Conservation (phyloP, 768 basidiomycete species). For the Panaeolus cyanescens region DNA sequence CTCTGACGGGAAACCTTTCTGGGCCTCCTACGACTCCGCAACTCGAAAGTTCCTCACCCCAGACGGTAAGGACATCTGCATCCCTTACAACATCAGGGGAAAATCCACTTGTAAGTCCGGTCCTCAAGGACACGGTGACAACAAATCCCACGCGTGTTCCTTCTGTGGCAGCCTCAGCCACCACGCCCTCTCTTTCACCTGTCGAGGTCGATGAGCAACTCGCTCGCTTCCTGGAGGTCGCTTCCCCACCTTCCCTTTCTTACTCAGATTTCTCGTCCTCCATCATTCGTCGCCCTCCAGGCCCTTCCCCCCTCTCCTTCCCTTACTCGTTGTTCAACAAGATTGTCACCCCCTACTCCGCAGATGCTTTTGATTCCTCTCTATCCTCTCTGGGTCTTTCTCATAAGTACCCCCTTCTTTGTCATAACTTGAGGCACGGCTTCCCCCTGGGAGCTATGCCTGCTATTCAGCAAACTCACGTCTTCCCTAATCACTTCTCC, state of each 20-base stretch:
- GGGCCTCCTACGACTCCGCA: constrained; percentile 6
- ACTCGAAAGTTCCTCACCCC: constrained; percentile 8
- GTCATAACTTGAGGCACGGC: constrained; percentile 21
- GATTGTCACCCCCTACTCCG: constrained; percentile 31
- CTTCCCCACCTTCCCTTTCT: constrained; percentile 8
- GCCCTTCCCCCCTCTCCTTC: neutral
- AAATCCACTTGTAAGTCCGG: neutral
- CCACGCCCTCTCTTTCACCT: constrained; percentile 25
- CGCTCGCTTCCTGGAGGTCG: neutral
- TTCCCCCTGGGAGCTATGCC: constrained; percentile 21
- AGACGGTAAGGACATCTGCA: constrained; percentile 18
- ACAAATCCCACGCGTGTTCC: constrained; percentile 28
- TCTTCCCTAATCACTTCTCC: constrained; percentile 22
- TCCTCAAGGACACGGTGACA: constrained; percentile 7
- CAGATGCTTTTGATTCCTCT: constrained; percentile 23
- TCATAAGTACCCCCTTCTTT: constrained; percentile 27
- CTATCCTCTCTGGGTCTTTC: constrained; percentile 22
- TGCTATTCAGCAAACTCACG: constrained; percentile 12
- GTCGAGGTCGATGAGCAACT: constrained; percentile 8
- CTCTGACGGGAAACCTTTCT: constrained; percentile 11
- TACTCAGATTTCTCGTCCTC: constrained; percentile 20
- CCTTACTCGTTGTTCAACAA: constrained; percentile 21
- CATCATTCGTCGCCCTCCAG: constrained; percentile 12
- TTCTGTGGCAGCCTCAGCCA: constrained; percentile 28
- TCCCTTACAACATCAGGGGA: constrained; percentile 20